Evolutionary conservation across 169 alveolate species (phyloP), one percentile per base, ranked within the genome.

Genomic region (Plasmodium adleri): DNA sequence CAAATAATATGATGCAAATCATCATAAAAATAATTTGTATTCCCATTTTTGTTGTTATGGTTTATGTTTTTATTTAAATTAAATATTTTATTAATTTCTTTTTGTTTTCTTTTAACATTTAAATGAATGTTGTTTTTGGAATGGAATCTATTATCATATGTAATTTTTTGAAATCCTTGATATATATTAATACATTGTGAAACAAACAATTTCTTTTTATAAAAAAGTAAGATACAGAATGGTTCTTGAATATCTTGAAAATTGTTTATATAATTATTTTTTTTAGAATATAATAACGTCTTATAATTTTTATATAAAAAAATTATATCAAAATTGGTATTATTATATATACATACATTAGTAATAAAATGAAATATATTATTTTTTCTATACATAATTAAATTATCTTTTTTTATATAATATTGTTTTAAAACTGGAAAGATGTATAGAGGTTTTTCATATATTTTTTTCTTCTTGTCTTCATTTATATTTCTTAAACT

Each of bases 271-370:
- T 80, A 80, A 4, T 72, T 52, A 62, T 43, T 10, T 58, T 63
- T 80, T 72, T 63, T 80, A 1, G 90, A 22, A 68, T 54, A 68
- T 56, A 68, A 56, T 43, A 68, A 24, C 4, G 17, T 20, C n/a
- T 60, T 80, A 9, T 80, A 60, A 13, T 17, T 67, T 43, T 80
- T 80, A 68, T 54, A 39, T 28, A 80, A 62, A 62, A 80, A 72
- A 9, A 68, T 24, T 20, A 80, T 68, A 49, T 80, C 83, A 49
- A 28, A 17, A 3, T 80, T 80, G 1, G 85, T 67, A n/a, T 80
- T 62, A 63, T 80, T 80, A 47, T 67, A 67, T 26, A 80, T 24
- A 63, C 90, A 80, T 17, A 56, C 43, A 68, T 70, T 67, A 39
- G 90, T 24, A 47, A 43, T 32, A 22, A 80, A 59, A 60, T 56